Conservation (phyloP, 2,329 filamentous ascomycete genomes). For the Colletotrichum cordylinicola region DNA sequence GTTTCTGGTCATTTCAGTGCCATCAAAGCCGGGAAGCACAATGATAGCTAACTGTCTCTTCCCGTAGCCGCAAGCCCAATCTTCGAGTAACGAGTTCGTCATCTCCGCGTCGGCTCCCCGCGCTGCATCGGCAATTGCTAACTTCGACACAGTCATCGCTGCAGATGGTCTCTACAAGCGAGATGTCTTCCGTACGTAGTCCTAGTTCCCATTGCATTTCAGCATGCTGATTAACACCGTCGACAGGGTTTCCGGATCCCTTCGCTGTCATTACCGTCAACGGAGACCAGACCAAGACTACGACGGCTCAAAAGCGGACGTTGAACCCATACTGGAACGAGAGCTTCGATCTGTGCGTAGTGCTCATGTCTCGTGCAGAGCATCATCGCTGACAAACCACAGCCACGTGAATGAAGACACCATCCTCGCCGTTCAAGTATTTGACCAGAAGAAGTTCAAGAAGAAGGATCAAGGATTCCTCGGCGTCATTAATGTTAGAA, state of each 20-base stretch:
- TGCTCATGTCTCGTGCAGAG: slow-evolving; percentile 25
- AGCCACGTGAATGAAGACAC: slow-evolving; percentile 94
- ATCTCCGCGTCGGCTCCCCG: slow-evolving; percentile 24
- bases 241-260: slow-evolving; percentile 89
- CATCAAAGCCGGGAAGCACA: background rate
- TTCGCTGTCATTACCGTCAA: slow-evolving; percentile 97
- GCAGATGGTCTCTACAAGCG: slow-evolving; percentile 98
- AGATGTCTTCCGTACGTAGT: slow-evolving; percentile 92
- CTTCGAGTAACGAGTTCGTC: slow-evolving; percentile 88
- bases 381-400: slow-evolving; percentile 19
- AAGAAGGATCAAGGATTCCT: slow-evolving; percentile 99
- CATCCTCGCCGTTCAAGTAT: slow-evolving; percentile 96
- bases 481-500: slow-evolving; percentile 94
- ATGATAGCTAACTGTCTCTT: background rate
- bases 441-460: slow-evolving; percentile 99
- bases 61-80: slow-evolving; percentile 72
- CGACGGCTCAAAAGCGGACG: slow-evolving; percentile 94
- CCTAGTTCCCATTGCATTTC: background rate
- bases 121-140: slow-evolving; percentile 33
- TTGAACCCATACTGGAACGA: slow-evolving; percentile 99
- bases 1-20: background rate
- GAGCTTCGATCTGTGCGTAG: slow-evolving; percentile 91
- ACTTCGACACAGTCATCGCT: slow-evolving; percentile 80
- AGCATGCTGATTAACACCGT: slow-evolving; percentile 29
- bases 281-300: slow-evolving; percentile 98